These are phyloP conservation scores for Termitomyces sp. DNA, from an alignment of 768 basidiomycete genomes.

Conservation along the genomic window DNA sequence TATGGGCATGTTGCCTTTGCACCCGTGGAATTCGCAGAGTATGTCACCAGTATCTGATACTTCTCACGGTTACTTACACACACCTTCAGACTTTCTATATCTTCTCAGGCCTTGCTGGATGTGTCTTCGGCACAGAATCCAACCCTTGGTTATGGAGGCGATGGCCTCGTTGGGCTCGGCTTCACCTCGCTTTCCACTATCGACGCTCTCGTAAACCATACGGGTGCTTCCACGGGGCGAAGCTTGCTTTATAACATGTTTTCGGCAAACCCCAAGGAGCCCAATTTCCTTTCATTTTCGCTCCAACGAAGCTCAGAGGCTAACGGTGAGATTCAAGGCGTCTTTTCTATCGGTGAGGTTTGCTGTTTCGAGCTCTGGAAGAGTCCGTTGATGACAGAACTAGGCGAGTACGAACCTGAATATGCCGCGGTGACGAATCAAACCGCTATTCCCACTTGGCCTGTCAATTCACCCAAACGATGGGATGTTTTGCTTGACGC, in stretches of 20 bases:
- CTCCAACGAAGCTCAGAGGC: constrained; percentile 54
- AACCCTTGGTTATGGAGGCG: constrained; percentile 62
- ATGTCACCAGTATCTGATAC: constrained; percentile 13
- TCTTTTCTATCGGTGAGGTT: constrained; percentile 61
- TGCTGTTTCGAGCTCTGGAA: background rate
- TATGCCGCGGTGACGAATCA: constrained; percentile 57
- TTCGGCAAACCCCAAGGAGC: constrained; percentile 55
- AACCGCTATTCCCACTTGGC: constrained; percentile 69
- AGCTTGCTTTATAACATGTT: constrained; percentile 76
- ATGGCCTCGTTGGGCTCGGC: constrained; percentile 72
- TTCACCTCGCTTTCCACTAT: constrained; percentile 74
- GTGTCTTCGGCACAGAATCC: constrained; percentile 63
- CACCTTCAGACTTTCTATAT: constrained; percentile 47
- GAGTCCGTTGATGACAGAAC: background rate
- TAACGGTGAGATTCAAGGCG: constrained; percentile 55
- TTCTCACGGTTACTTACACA: background rate
- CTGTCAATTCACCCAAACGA: constrained; percentile 50
- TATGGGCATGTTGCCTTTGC: constrained; percentile 59
- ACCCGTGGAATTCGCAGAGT: constrained; percentile 68
- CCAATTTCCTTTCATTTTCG: constrained; percentile 78
- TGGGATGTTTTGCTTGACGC: constrained; percentile 80
- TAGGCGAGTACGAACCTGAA: constrained; percentile 62
- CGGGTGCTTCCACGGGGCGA: constrained; percentile 55
- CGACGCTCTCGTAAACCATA: constrained; percentile 52
- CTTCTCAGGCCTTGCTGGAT: constrained; percentile 70